These are phyloP conservation scores for Danielia reshetovae DNA, from an alignment of 805 yeast species.

Conservation along the genomic window DNA sequence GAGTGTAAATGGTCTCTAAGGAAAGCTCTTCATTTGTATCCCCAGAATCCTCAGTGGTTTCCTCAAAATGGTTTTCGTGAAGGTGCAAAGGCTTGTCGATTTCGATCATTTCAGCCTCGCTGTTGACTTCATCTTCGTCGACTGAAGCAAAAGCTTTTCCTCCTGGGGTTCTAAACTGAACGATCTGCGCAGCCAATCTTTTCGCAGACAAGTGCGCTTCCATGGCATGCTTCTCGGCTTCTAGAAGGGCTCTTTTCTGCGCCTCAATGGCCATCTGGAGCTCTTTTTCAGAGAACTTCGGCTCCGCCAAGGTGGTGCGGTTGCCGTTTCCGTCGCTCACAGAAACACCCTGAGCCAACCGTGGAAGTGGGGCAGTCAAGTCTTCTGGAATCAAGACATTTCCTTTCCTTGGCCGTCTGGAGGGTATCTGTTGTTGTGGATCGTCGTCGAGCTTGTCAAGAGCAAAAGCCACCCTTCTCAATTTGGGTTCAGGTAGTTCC, in stretches of 20 bases:
- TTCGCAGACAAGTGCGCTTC: conserved; percentile 74
- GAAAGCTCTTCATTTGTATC: conserved; percentile 24
- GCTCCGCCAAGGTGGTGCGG: conserved; percentile 15
- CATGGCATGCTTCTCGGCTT: conserved; percentile 67
- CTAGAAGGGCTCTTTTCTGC: conserved; percentile 50
- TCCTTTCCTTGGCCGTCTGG: conserved; percentile 51
- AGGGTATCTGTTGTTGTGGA: conserved; percentile 57
- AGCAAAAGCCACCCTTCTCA: conserved; percentile 74
- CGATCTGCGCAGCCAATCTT: conserved; percentile 64
- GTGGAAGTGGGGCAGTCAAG: conserved; percentile 55
- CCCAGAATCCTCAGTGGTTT: conserved; percentile 15
- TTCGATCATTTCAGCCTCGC: conserved; percentile 25
- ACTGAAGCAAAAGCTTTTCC: conserved; percentile 6
- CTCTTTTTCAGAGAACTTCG: conserved; percentile 42
- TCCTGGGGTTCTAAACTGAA: conserved; percentile 31
- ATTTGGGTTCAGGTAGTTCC: conserved; percentile 28
- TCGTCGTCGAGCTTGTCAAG: conserved; percentile 67
- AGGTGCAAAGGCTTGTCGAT: conserved; percentile 72
- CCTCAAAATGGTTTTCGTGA: conserved; percentile 51
- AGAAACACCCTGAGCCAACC: conserved; percentile 67
- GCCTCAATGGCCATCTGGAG: conserved; percentile 56
- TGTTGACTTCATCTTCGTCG: conserved; percentile 16
- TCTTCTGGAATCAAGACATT: conserved; percentile 62
- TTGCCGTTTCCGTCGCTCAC: conserved; percentile 26
- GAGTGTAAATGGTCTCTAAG: conserved; percentile 46